Evolutionary conservation across 495 filamentous ascomycete genomes (phyloP).

Genomic region (Podospora comata): DNA sequence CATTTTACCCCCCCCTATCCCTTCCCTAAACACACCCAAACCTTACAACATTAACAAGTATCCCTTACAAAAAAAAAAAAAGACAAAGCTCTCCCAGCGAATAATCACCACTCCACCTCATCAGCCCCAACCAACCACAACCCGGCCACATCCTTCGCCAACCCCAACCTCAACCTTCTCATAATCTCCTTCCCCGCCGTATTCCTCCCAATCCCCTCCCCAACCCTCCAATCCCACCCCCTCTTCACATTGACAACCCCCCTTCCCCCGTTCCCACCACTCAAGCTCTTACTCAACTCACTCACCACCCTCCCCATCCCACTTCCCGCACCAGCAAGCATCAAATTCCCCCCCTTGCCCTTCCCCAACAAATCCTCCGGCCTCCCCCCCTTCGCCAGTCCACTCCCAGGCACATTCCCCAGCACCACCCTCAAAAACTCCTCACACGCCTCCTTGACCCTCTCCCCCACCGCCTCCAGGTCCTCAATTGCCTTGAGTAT

Average conservation of each 20-base stretch:
- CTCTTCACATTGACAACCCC: slow-evolving; percentile 45
- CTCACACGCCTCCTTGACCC: slow-evolving; percentile 67
- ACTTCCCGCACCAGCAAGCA: slow-evolving; percentile 63
- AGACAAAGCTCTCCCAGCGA: neutral
- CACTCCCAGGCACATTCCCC: slow-evolving; percentile 37
- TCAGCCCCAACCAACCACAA: slow-evolving; percentile 60
- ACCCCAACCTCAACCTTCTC: slow-evolving; percentile 63
- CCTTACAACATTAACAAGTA: no score
- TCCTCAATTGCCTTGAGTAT: slow-evolving; percentile 81
- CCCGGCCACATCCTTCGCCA: slow-evolving; percentile 66
- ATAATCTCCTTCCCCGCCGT: slow-evolving; percentile 65
- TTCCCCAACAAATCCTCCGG: slow-evolving; percentile 66
- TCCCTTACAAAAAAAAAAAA: neutral
- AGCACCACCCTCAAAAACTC: slow-evolving; percentile 63
- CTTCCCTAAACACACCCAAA: no score
- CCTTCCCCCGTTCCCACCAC: slow-evolving; percentile 26
- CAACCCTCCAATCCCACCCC: slow-evolving; percentile 82
- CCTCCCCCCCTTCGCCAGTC: slow-evolving; percentile 44
- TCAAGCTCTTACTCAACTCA: slow-evolving; percentile 54
- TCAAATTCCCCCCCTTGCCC: slow-evolving; percentile 53
- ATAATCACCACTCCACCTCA: slow-evolving; percentile 26
- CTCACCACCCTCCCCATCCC: slow-evolving; percentile 54
- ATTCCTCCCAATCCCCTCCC: slow-evolving; percentile 52
- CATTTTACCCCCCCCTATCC: neutral
- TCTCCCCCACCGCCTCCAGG: slow-evolving; percentile 66